phyloP scores from a whole-genome alignment of 1,284 basidiomycete genomes.

The Fomitopsis pinicola region DNA sequence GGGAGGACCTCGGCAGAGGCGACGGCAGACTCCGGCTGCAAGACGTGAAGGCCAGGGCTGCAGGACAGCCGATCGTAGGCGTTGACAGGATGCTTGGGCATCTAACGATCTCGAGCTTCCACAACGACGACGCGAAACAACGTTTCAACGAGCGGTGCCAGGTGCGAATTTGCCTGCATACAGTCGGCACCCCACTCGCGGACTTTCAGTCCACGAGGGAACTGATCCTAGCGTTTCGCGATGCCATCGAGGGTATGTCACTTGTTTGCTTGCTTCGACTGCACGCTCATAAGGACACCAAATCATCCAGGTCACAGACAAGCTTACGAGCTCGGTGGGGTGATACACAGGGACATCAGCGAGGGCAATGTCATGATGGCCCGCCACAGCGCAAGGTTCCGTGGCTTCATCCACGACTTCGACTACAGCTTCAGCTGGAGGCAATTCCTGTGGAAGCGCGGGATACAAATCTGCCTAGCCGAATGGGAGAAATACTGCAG shows the following conservation, averaged over 20 bases:
- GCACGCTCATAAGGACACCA: too few species aligned
- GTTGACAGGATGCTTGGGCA: neutral
- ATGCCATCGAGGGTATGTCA: neutral
- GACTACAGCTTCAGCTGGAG: neutral
- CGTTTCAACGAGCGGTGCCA: neutral
- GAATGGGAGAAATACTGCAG: neutral
- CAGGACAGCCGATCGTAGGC: neutral
- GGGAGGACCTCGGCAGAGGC: neutral
- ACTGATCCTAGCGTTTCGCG: neutral
- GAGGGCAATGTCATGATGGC: neutral
- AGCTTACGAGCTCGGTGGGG: neutral
- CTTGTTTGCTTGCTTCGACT: too few species aligned
- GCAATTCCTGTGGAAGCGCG: neutral
- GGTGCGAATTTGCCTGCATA: neutral
- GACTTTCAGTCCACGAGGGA: neutral
- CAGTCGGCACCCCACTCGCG: neutral
- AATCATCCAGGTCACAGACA: neutral
- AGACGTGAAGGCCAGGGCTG: neutral
- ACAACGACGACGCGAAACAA: neutral
- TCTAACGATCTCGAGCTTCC: neutral
- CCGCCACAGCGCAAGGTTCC: neutral
- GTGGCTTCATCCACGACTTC: neutral
- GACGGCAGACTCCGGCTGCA: neutral
- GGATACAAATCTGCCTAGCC: neutral
- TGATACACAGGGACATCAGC: neutral